These are phyloP conservation scores for Fagopyrum tataricum DNA, from an alignment of 148 eudicot genomes.

Conservation along the genomic window DNA sequence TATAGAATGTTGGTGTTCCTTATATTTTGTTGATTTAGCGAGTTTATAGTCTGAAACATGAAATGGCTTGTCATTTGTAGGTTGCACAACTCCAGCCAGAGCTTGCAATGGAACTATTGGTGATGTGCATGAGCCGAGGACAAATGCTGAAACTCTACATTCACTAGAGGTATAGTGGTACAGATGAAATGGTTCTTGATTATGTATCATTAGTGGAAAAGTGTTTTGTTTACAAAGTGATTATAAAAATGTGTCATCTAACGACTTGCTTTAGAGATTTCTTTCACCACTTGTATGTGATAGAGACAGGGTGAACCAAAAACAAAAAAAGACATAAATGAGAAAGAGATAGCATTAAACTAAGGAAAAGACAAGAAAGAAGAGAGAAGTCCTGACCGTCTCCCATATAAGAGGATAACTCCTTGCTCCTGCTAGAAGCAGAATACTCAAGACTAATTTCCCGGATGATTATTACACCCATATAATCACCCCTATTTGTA, in stretches of 20 bases:
- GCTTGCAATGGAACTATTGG: conserved; percentile 27
- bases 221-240: background rate
- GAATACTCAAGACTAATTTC: background rate
- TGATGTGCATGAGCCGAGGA: conserved; percentile 26
- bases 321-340: too few species aligned
- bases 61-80: conserved; percentile 20
- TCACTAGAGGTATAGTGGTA: conserved; percentile 34
- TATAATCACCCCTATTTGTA: background rate
- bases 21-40: background rate
- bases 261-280: background rate
- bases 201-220: background rate
- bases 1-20: background rate
- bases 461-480: background rate
- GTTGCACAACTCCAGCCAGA: conserved; percentile 28
- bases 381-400: too few species aligned
- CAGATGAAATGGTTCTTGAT: background rate
- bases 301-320: background rate
- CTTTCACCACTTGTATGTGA: background rate
- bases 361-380: too few species aligned
- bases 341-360: too few species aligned
- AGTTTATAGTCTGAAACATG: conserved; percentile 8
- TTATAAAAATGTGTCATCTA: background rate
- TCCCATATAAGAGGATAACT: too few species aligned
- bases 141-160: conserved; percentile 30
- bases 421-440: background rate